Conservation (phyloP, 2,329 filamentous ascomycete species). For the Ophiosphaerella narmari region DNA sequence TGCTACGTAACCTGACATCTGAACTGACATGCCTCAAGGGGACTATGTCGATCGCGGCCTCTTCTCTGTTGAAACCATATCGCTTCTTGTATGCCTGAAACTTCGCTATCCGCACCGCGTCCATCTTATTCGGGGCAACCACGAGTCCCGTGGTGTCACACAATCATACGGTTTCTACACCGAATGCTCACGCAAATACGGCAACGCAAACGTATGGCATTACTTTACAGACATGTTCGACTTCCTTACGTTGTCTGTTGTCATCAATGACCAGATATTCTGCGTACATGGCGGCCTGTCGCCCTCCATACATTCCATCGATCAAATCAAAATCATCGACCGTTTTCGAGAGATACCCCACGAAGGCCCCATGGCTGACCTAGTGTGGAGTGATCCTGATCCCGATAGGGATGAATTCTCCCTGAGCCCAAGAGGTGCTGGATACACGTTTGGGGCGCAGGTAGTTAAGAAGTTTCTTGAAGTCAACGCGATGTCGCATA, state of each 20-base stretch:
- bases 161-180: constrained; percentile 99
- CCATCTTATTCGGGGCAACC: constrained; percentile 94
- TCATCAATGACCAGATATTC: constrained; percentile 99
- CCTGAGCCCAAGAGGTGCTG: constrained; percentile 87
- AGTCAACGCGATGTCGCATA: constrained; percentile 97
- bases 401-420: constrained; percentile 98
- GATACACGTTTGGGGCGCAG: constrained; percentile 96
- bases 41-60: constrained; percentile 98
- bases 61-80: constrained; percentile 98
- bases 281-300: constrained; percentile 86
- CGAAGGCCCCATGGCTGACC: constrained; percentile 98
- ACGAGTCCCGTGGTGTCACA: constrained; percentile 95
- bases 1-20: constrained; percentile 23
- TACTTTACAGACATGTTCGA: constrained; percentile 99
- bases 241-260: constrained; percentile 92
- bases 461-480: constrained; percentile 98
- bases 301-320: constrained; percentile 88
- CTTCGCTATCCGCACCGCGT: constrained; percentile 95
- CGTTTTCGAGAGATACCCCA: constrained; percentile 98
- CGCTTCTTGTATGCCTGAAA: constrained; percentile 94
- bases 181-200: constrained; percentile 96
- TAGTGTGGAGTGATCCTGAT: constrained; percentile 98
- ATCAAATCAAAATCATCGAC: constrained; percentile 99
- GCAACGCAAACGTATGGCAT: constrained; percentile 98
- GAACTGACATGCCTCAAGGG: constrained; percentile 57